Percentiles rank a stretch among this genome's conserved stretches.
Conservation (phyloP, 106 monocot genomes). For the Acorus calamus region DNA sequence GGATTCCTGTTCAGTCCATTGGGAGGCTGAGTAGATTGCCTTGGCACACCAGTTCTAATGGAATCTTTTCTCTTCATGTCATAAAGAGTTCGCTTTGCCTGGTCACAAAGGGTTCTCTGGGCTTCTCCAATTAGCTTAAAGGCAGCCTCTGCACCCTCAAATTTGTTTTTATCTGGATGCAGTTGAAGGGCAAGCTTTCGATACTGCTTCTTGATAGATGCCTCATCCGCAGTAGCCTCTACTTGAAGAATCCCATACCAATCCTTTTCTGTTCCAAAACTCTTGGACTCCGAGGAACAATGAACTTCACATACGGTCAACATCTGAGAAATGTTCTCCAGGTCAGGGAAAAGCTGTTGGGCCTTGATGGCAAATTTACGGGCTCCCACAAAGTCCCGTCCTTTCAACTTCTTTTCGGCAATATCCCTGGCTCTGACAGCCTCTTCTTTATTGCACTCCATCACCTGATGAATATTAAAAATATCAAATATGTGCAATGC, state of each 20-base stretch:
- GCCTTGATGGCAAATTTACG: conserved; percentile 49
- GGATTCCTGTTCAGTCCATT: conserved; percentile 1
- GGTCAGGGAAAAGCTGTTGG: conserved; percentile 49
- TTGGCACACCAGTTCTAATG: neutral
- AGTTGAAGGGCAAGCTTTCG: conserved; percentile 62
- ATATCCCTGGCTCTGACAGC: conserved; percentile 60
- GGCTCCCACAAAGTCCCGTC: conserved; percentile 51
- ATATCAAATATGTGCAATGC: too few species aligned
- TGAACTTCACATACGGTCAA: conserved; percentile 77
- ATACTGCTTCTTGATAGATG: conserved; percentile 53
- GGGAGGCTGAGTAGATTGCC: conserved; percentile 9
- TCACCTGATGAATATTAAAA: conserved; percentile 1
- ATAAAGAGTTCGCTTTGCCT: conserved; percentile 29
- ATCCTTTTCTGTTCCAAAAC: conserved; percentile 32
- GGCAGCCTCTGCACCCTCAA: conserved; percentile 74
- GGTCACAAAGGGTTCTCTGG: conserved; percentile 35
- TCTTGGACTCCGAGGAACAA: conserved; percentile 33
- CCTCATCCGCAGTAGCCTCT: conserved; percentile 40
- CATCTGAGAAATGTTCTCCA: conserved; percentile 64
- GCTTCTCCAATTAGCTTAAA: conserved; percentile 77
- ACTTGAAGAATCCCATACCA: conserved; percentile 71
- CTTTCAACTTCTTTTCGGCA: conserved; percentile 54
- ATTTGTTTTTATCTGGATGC: conserved; percentile 84
- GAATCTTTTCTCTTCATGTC: conserved; percentile 38
- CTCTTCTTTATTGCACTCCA: conserved; percentile 91